These are phyloP conservation scores for Orychophragmus violaceus DNA, from an alignment of 345 rosid species.

Conservation along the genomic window DNA sequence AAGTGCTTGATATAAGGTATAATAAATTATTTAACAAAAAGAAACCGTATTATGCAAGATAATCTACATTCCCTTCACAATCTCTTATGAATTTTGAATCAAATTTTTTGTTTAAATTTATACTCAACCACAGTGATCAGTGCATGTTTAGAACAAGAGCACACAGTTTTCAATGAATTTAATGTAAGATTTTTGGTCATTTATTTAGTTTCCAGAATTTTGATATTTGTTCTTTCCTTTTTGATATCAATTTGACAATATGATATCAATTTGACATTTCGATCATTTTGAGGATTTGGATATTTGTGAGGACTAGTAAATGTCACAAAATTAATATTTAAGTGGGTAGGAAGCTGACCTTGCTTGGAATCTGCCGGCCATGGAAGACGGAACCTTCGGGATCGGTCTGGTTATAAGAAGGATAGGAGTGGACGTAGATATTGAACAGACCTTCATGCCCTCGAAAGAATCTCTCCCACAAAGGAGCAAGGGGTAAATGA, in stretches of 20 bases:
- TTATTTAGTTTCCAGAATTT: neutral
- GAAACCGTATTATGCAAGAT: slow-evolving; percentile 20
- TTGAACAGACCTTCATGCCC: slow-evolving; percentile 57
- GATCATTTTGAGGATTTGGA: too few species aligned
- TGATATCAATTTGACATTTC: too few species aligned
- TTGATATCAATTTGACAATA: neutral
- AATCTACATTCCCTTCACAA: slow-evolving; percentile 20
- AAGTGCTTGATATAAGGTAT: neutral
- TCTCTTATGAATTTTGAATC: neutral
- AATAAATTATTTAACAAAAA: slow-evolving; percentile 2
- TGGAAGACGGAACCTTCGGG: slow-evolving; percentile 47
- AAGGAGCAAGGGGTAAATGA: slow-evolving; percentile 58
- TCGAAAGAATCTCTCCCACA: slow-evolving; percentile 77
- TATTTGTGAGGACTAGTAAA: neutral
- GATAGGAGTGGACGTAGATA: slow-evolving; percentile 64
- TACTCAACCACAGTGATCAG: slow-evolving; percentile 15
- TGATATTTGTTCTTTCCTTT: neutral
- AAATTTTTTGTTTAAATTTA: neutral
- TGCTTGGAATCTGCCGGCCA: slow-evolving; percentile 71
- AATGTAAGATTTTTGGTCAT: neutral
- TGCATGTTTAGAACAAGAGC: neutral
- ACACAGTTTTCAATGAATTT: neutral
- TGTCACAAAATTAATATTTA: neutral
- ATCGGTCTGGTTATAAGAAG: slow-evolving; percentile 40
- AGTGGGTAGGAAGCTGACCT: slow-evolving; percentile 40